These are phyloP conservation scores for Candida pseudofarinosa DNA, from an alignment of 805 yeast genomes.

Conservation along the genomic window DNA sequence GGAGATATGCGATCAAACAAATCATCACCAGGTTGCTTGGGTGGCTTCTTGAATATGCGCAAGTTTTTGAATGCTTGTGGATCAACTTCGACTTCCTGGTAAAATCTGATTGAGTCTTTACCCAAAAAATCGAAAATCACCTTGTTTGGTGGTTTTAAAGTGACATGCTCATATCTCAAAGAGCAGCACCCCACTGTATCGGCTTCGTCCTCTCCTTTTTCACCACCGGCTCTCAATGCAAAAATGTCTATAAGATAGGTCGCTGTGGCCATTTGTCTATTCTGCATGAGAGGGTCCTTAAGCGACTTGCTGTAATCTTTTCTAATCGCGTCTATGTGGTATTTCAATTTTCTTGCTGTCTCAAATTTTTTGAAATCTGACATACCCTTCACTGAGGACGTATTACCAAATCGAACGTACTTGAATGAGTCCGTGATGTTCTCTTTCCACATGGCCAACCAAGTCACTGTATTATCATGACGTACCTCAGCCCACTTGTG, in stretches of 20 bases:
- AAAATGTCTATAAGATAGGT: conserved; percentile 87
- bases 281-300: conserved; percentile 72
- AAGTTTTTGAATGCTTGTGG: conserved; percentile 88
- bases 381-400: conserved; percentile 85
- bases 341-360: conserved; percentile 81
- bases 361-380: conserved; percentile 90
- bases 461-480: conserved; percentile 86
- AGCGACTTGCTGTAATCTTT: conserved; percentile 66
- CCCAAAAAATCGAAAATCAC: conserved; percentile 92
- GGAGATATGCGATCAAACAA: conserved; percentile 90
- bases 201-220: conserved; percentile 94
- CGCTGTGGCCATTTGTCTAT: conserved; percentile 90
- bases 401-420: conserved; percentile 88
- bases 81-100: conserved; percentile 90
- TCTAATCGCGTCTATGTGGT: conserved; percentile 69
- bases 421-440: conserved; percentile 79
- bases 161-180: conserved; percentile 82
- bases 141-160: conserved; percentile 76
- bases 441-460: conserved; percentile 98
- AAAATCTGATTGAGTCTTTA: conserved; percentile 88
- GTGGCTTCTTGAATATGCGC: conserved; percentile 79
- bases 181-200: conserved; percentile 99
- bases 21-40: conserved; percentile 89
- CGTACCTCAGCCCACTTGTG: conserved; percentile 86
- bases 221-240: conserved; percentile 97